Conservation (phyloP, 169 alveolate species). For the Eimeria necatrix region DNA sequence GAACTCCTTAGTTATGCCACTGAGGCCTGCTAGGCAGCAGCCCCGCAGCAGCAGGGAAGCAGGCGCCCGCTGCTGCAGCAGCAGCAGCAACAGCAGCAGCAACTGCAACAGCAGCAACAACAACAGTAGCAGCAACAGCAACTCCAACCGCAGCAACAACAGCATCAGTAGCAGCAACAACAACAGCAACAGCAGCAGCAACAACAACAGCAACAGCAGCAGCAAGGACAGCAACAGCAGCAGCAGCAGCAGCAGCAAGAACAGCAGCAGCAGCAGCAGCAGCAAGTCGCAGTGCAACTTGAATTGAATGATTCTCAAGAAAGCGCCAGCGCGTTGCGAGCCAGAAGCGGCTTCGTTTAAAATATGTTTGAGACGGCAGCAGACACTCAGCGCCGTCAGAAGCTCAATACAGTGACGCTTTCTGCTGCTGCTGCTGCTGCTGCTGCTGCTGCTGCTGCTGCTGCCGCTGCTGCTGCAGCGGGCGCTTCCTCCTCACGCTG, state of each 20-base stretch:
- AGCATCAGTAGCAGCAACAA: conserved; percentile 8
- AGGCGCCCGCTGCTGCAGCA: conserved; percentile 35
- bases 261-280: conserved; percentile 47
- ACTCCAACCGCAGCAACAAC: conserved; percentile 22
- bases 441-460: neutral
- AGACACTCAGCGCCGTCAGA: too few species aligned
- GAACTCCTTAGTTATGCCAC: neutral
- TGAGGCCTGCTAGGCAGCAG: neutral
- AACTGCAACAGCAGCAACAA: conserved; percentile 9
- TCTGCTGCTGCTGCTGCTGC: neutral
- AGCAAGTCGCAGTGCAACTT: neutral
- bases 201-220: conserved; percentile 6
- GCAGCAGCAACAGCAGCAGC: conserved; percentile 44
- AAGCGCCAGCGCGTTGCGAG: neutral
- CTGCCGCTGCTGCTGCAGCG: neutral
- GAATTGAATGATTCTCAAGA: neutral
- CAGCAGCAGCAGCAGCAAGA: conserved; percentile 41
- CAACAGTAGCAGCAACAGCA: neutral
- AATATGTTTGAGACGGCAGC: too few species aligned
- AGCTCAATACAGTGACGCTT: neutral
- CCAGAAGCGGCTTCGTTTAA: too few species aligned
- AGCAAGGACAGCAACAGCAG: conserved; percentile 6
- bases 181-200: neutral
- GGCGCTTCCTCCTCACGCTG: neutral
- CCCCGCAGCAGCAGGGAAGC: neutral